A percentile compares a stretch with the other conserved stretches of the same genome.
phyloP scores from a whole-genome alignment of 1,284 basidiomycete species.

The Termitomyces sp. region DNA sequence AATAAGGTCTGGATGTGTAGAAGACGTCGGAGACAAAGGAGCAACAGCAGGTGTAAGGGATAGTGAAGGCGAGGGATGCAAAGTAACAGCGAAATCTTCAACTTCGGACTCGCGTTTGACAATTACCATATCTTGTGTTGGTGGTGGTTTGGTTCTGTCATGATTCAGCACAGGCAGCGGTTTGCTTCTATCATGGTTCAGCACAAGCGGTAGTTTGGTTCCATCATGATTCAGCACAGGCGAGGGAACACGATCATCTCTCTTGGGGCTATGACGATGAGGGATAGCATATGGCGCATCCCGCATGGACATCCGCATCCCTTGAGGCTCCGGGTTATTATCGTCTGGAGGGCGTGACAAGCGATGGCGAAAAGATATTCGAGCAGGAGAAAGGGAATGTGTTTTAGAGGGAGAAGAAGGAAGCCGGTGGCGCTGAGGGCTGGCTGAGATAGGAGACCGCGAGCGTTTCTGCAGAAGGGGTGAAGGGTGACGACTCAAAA shows the following conservation, averaged over 20 bases:
- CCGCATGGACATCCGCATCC: background rate
- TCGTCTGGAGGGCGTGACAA: slow-evolving; percentile 5
- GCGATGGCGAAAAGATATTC: background rate
- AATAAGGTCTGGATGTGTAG: background rate
- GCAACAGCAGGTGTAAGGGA: background rate
- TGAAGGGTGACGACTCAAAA: background rate
- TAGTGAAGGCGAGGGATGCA: background rate
- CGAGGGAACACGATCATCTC: background rate
- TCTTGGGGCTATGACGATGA: background rate
- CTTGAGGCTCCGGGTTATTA: background rate
- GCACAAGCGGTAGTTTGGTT: background rate
- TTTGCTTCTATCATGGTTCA: background rate
- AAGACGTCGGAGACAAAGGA: background rate
- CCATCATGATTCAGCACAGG: slow-evolving; percentile 1
- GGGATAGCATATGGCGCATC: background rate
- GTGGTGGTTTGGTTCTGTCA: background rate
- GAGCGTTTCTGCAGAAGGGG: background rate
- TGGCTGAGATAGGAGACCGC: background rate
- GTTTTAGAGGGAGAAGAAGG: background rate
- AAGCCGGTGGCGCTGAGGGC: background rate
- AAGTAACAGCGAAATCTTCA: slow-evolving; percentile 4
- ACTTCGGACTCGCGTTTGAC: slow-evolving; percentile 12
- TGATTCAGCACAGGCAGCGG: slow-evolving; percentile 2
- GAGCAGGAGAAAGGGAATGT: slow-evolving; percentile 1
- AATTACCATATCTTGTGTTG: background rate